Conservation (phyloP, 495 filamentous ascomycete species). For the Xylaria palmicola region DNA sequence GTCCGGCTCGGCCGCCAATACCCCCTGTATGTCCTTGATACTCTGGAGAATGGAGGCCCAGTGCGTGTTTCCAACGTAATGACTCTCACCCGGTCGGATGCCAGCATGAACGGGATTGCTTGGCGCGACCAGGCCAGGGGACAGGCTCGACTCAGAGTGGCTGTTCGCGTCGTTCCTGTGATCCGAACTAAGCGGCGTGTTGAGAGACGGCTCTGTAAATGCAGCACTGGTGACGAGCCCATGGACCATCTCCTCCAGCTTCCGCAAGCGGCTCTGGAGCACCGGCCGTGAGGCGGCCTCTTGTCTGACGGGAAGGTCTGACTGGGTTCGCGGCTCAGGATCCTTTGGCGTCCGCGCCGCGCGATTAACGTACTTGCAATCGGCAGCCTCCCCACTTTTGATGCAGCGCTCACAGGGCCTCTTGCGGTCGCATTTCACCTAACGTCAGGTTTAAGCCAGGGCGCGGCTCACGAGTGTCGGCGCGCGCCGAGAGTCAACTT, state of each 20-base stretch:
- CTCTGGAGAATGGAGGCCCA: constrained; percentile 52
- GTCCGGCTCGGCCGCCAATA: constrained; percentile 33
- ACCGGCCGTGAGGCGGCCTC: constrained; percentile 32
- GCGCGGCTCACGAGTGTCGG: not conserved
- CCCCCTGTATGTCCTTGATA: constrained; percentile 35
- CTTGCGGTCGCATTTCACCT: constrained; percentile 48
- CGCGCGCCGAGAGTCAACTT: constrained; percentile 20
- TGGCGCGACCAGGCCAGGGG: constrained; percentile 20
- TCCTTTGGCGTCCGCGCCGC: constrained; percentile 30
- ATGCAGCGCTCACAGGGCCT: constrained; percentile 44
- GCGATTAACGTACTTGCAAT: constrained; percentile 45
- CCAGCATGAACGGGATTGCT: constrained; percentile 24
- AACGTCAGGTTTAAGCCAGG: constrained; percentile 21
- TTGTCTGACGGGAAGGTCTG: constrained; percentile 23
- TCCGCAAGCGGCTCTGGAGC: constrained; percentile 44
- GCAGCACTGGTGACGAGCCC: constrained; percentile 33
- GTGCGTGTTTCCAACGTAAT: constrained; percentile 47
- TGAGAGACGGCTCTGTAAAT: constrained; percentile 19
- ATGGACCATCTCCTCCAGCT: constrained; percentile 50
- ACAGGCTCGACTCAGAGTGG: constrained; percentile 23
- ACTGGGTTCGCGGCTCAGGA: constrained; percentile 25
- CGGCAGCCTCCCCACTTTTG: constrained; percentile 38
- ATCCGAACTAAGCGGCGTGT: constrained; percentile 24
- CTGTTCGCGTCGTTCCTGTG: constrained; percentile 21
- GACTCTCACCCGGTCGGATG: constrained; percentile 23